Evolutionary conservation across 495 filamentous ascomycete genomes (phyloP).

Genomic region (Penicillium salamii): DNA sequence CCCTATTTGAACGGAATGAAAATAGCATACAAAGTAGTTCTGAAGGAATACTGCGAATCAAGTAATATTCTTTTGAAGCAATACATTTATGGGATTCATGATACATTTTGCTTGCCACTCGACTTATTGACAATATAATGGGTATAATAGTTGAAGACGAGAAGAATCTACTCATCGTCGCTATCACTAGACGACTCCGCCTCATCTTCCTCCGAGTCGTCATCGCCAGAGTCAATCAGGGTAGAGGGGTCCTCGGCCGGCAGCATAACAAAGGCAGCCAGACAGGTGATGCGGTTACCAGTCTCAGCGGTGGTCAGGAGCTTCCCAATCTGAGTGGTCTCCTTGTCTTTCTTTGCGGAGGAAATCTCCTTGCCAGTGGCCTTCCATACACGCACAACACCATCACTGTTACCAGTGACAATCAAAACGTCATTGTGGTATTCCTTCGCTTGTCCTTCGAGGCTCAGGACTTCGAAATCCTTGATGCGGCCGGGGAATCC

Average conservation of each 20-base stretch:
- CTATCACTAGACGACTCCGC: conserved; percentile 47
- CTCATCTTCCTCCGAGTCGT: conserved; percentile 39
- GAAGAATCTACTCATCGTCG: conserved; percentile 35
- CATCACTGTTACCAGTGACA: conserved; percentile 80
- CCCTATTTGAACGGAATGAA: no score
- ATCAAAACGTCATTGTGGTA: conserved; percentile 49
- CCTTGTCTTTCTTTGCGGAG: conserved; percentile 29
- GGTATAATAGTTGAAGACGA: conserved; percentile 21
- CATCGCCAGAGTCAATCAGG: conserved; percentile 31
- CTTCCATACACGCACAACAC: conserved; percentile 72
- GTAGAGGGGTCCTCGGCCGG: conserved; percentile 36
- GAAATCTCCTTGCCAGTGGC: conserved; percentile 38
- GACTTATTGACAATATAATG: conserved; percentile 23
- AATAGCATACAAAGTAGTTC: no score
- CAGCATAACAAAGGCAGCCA: conserved; percentile 80
- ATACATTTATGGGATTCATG: conserved; percentile 6
- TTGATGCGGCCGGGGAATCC: conserved; percentile 75
- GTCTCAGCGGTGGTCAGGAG: conserved; percentile 80
- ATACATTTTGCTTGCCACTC: conserved; percentile 17
- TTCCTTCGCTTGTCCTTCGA: conserved; percentile 33
- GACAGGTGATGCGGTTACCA: conserved; percentile 83
- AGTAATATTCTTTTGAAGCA: no score
- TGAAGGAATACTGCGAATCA: no score
- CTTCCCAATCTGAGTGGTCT: conserved; percentile 59
- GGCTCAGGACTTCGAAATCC: conserved; percentile 70